phyloP scores from a whole-genome alignment of 2,329 filamentous ascomycete species.

The Aureobasidium melanogenum region DNA sequence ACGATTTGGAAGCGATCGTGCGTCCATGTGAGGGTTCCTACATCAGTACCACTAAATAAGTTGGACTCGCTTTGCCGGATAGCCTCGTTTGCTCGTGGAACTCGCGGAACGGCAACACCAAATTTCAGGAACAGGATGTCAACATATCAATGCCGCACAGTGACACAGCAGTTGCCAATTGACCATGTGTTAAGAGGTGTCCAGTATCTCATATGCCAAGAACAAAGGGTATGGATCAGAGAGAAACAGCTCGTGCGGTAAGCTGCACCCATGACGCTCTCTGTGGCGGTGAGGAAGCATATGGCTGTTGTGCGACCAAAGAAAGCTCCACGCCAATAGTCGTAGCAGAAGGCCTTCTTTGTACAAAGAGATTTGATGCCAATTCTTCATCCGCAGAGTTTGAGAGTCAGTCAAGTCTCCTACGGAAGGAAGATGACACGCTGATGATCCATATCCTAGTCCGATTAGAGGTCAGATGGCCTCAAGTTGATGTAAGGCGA shows the following conservation, averaged over 20 bases:
- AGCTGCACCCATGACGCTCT: constrained; percentile 2
- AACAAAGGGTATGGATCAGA: neutral
- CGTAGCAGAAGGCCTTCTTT: neutral
- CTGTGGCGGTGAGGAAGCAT: constrained; percentile 9
- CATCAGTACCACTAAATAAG: neutral
- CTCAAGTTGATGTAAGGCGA: neutral
- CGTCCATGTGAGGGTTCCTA: constrained; percentile 7
- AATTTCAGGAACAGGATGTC: neutral
- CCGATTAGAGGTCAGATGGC: neutral
- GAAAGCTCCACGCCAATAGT: neutral
- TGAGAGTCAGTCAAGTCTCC: neutral
- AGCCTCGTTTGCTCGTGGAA: neutral
- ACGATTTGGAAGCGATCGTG: constrained; percentile 7
- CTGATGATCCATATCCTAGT: neutral
- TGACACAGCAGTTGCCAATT: neutral
- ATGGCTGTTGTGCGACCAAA: constrained; percentile 7
- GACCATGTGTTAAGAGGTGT: neutral
- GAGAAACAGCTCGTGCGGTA: constrained; percentile 3
- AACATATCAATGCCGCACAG: neutral
- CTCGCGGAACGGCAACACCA: neutral
- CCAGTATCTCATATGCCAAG: neutral
- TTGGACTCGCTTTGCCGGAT: neutral
- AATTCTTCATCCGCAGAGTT: neutral
- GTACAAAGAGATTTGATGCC: neutral
- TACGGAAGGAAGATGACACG: neutral